These are phyloP conservation scores for Stephanodiscus minutulus DNA, from an alignment of 108 stramenopile species.

Conservation along the genomic window DNA sequence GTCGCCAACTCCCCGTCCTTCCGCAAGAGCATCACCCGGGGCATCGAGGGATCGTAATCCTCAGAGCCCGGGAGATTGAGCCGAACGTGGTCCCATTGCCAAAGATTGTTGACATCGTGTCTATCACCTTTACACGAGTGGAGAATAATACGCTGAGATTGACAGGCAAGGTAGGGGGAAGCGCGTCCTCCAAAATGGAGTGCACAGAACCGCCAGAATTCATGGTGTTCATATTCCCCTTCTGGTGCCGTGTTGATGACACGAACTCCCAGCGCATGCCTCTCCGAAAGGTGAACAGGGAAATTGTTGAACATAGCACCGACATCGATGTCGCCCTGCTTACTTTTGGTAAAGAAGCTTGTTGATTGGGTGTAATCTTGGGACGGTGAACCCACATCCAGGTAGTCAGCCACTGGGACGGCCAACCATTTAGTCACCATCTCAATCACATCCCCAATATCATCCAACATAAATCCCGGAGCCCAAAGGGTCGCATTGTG, in stretches of 20 bases:
- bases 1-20: constrained; percentile 41
- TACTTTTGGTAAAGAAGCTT: background rate
- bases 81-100: constrained; percentile 23
- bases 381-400: background rate
- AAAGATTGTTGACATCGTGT: constrained; percentile 25
- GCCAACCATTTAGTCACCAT: constrained; percentile 17
- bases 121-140: constrained; percentile 30
- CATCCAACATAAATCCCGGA: constrained; percentile 39
- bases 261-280: background rate
- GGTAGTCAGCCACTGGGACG: constrained; percentile 13
- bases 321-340: background rate
- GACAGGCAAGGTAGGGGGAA: constrained; percentile 30
- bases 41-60: constrained; percentile 43
- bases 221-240: background rate
- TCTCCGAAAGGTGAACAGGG: background rate
- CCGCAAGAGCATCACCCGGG: constrained; percentile 34
- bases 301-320: constrained; percentile 13
- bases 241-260: background rate
- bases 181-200: constrained; percentile 22
- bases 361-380: constrained; percentile 9
- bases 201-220: background rate
- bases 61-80: constrained; percentile 41
- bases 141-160: constrained; percentile 12
- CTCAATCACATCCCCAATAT: constrained; percentile 13
- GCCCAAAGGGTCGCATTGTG: constrained; percentile 40